Evolutionary conservation across 1,139 yeast species (phyloP).

Genomic region (Insectozyma bohioensis): DNA sequence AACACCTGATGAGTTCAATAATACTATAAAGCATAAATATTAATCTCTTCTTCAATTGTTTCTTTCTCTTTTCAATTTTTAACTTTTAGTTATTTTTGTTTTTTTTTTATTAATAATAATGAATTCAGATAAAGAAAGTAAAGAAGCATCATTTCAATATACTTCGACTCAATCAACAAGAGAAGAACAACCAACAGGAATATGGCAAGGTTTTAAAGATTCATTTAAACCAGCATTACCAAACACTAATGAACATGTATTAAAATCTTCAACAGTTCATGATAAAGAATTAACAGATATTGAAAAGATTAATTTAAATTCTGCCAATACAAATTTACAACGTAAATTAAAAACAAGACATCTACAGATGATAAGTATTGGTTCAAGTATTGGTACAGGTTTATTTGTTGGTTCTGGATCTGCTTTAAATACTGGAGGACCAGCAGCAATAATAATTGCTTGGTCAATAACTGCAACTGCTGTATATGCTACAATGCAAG

Average conservation of each 20-base stretch:
- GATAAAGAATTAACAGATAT: constrained; percentile 29
- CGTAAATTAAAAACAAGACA: constrained; percentile 36
- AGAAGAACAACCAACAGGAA: constrained; percentile 8
- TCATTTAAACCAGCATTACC: constrained; percentile 37
- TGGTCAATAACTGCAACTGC: constrained; percentile 32
- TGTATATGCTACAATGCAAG: constrained; percentile 38
- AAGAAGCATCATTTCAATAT: constrained; percentile 2
- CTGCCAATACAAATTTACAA: constrained; percentile 41
- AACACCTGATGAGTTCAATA: background rate
- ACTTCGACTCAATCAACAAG: constrained; percentile 5
- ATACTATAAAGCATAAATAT: background rate
- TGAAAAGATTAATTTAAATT: constrained; percentile 34
- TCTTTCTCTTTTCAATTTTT: constrained; percentile 2
- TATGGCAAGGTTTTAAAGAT: constrained; percentile 30
- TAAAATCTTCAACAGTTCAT: constrained; percentile 14
- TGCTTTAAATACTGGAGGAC: constrained; percentile 57
- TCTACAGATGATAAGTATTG: constrained; percentile 71
- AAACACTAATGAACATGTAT: constrained; percentile 4
- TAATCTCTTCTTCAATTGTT: background rate
- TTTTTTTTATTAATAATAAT: background rate
- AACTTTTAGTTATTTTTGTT: too few relatives aligned
- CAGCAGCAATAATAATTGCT: constrained; percentile 63
- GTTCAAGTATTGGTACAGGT: constrained; percentile 75
- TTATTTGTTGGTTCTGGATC: constrained; percentile 33
- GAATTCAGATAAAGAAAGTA: constrained; percentile 8